Percentiles rank a stretch among this genome's conserved stretches.
Conservation (phyloP, 306 rosid species). For the Sindora glabra region DNA sequence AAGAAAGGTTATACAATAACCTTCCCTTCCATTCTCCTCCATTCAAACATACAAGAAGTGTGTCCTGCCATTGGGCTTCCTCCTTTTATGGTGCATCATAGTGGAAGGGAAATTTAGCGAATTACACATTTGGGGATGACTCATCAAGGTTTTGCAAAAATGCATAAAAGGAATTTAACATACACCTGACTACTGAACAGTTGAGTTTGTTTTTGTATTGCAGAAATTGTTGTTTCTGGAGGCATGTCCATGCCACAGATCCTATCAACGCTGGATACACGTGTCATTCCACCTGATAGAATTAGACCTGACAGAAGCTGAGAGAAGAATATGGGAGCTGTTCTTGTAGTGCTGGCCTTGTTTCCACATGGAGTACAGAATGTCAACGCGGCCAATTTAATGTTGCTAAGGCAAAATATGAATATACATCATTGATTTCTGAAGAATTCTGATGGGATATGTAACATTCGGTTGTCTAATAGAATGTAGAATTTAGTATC, state of each 20-base stretch:
- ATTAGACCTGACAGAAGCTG: slow-evolving; percentile 45
- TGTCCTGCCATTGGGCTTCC: not conserved
- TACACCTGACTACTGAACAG: not conserved
- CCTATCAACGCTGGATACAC: slow-evolving; percentile 52
- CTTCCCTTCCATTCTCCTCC: too few species aligned
- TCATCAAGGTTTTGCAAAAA: not conserved
- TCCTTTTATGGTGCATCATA: not conserved
- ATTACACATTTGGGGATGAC: not conserved
- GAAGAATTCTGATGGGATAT: slow-evolving; percentile 28
- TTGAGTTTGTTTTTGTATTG: slow-evolving; percentile 16
- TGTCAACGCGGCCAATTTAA: slow-evolving; percentile 4
- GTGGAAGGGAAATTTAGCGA: not conserved
- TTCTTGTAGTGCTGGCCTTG: slow-evolving; percentile 20
- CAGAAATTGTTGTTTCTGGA: slow-evolving; percentile 91
- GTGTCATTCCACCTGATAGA: slow-evolving; percentile 34
- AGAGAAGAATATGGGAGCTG: slow-evolving; percentile 23
- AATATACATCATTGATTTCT: slow-evolving; percentile 7
- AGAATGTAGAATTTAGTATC: slow-evolving; percentile 39
- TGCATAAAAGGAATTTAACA: not conserved
- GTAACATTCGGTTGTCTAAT: slow-evolving; percentile 36
- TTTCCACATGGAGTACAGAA: slow-evolving; percentile 24
- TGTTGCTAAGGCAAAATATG: slow-evolving; percentile 13
- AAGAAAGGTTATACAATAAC: too few species aligned
- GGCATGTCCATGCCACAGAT: slow-evolving; percentile 97
- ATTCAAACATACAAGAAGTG: too few species aligned